Base-by-base conservation (phyloP, 225 moss, liverwort and hornwort species). In the Thuidium tamariscinum region DNA sequence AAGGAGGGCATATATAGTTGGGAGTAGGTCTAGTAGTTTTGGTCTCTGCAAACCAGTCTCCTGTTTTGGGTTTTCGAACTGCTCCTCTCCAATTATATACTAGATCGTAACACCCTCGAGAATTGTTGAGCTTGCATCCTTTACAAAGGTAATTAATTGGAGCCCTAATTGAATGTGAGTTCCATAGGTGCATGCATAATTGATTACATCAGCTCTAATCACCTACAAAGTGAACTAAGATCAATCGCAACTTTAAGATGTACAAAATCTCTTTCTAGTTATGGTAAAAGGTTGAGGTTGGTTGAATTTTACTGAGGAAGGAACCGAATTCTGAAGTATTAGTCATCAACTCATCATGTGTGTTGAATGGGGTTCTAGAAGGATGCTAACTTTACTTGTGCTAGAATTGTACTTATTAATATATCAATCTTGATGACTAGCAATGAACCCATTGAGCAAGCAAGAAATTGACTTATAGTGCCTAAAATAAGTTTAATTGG, bases 21-120 rank as follows among this genome's bases (percentile, higher is more conserved):
- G 94, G 94, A 91, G 95, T 89, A 69, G 89, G 91, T 64, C 89
- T 94, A 80, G 95, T 92, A 87, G n/a, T 92, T 74, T 87, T 95
- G 62, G 84, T 75, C 67, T 88, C 91, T 67, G 93, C 95, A 74
- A 84, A 87, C 25, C 78, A 92, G 15, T 67, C 87, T 84, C 94
- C 91, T 82, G 92, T 91, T 30, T 79, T 93, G 72, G 91, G 80
- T 51, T 96, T 94, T 71, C 84, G 93, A 90, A 94, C 48, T 85
- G 30, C 57, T 76, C 44, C 46, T 85, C 48, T 82, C 41, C 42
- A n/a, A 20, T 56, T 54, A 79, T 74, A 54, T 30, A 46, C 41
- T 55, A n/a, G 30, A 6, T 68, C 54, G 14, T 39, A 39, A 20
- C 20, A 55, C 41, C 21, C 55, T 55, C 20, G 22, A 56, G 56